Base-by-base conservation (phyloP, 176 grass and related monocot genomes). In the Pharus latifolius region DNA sequence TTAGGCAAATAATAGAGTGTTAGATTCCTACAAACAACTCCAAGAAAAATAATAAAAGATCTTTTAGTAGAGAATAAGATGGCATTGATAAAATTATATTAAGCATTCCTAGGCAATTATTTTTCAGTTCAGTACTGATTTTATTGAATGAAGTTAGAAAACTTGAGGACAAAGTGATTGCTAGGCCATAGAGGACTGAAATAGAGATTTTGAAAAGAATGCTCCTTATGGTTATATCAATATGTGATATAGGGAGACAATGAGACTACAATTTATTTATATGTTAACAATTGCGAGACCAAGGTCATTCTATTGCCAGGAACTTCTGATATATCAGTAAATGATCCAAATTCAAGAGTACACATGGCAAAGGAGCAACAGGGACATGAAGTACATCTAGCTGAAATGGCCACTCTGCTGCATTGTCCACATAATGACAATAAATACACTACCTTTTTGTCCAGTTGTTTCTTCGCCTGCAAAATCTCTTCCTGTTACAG, bases 381-480 rank as follows among this genome's bases (percentile, higher is more conserved):
- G 12, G 56, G 27, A 46, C 20, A 56, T 23, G 49, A 65, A 31
- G 50, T 56, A 35, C 25, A 25, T 47, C 27, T n/a, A 65, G 27
- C 27, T 19, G 37, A 47, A 56, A 23, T 38, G 38, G 50, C 12
- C 65, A 48, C 9, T 38, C 4, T 9, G 67, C 15, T 24, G 52
- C 38, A 46, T 45, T 25, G 4, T 4, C 6, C 9, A 9, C 6
- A 38, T 9, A 38, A 38, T 38, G 35, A 38, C 35, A 38, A 38
- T 4, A 63, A 85, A 49, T 69, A 1, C 23, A 25, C 46, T 34
- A 99, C 95, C 95, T 94, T 94, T 77, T 94, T 86, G 78, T 99
- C 60, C 47, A 99, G 70, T 30, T 65, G 68, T 59, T 86, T 75
- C 69, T 94, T 99, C 7, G 67, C 79, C 54, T 41, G 84, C 56